Conservation (phyloP, 352 stramenopile species). For the Lagenidium giganteum region DNA sequence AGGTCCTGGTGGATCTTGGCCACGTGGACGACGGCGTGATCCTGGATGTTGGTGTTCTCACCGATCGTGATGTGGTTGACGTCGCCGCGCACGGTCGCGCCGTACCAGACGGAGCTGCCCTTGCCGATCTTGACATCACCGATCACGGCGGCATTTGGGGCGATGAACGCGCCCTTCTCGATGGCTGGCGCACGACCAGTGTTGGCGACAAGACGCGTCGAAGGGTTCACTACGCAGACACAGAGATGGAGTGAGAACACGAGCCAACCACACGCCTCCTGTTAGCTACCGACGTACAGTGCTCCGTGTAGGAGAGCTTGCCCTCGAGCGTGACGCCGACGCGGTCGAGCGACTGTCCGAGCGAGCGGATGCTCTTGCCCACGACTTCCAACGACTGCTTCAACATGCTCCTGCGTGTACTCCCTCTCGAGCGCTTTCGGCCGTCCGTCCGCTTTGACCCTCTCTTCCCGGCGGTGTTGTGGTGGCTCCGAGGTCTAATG, state of each 20-base stretch:
- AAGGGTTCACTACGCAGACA: constrained; percentile 63
- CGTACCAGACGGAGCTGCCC: constrained; percentile 92
- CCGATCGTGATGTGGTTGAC: constrained; percentile 93
- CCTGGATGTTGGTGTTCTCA: constrained; percentile 90
- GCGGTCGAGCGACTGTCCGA: constrained; percentile 83
- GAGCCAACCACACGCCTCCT: constrained; percentile 1
- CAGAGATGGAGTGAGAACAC: background rate
- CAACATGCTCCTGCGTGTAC: constrained; percentile 48
- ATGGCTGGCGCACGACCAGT: constrained; percentile 54
- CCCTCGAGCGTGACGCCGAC: constrained; percentile 80
- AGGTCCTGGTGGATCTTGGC: constrained; percentile 91
- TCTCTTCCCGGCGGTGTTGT: constrained; percentile 16
- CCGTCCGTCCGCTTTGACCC: constrained; percentile 11
- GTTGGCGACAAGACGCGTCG: constrained; percentile 75
- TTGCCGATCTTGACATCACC: constrained; percentile 90
- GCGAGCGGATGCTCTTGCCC: constrained; percentile 79
- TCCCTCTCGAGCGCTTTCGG: no score
- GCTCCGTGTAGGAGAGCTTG: constrained; percentile 81
- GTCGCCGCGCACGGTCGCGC: constrained; percentile 87
- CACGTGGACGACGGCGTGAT: constrained; percentile 91
- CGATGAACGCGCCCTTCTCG: constrained; percentile 74
- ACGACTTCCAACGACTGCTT: constrained; percentile 60
- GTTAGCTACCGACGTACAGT: constrained; percentile 50
- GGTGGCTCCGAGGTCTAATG: no score
- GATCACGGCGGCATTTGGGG: constrained; percentile 90